phyloP scores from a whole-genome alignment of 139 green algal genomes.

The Edaphochlamys debaryana region DNA sequence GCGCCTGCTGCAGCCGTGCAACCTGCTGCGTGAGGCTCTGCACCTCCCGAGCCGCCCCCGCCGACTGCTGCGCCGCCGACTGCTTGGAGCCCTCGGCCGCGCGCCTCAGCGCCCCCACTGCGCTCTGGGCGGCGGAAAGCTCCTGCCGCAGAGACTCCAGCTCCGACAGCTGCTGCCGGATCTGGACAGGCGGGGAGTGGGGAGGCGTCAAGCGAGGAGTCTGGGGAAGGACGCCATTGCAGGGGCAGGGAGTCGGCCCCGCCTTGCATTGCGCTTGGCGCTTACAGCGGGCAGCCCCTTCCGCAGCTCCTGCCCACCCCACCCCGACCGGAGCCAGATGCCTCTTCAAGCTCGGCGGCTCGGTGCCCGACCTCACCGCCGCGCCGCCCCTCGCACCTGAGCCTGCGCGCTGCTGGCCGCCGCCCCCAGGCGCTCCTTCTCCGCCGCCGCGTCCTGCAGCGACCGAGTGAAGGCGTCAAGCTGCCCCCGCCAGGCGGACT shows the following conservation, averaged over 20 bases:
- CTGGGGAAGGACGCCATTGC: too few species aligned
- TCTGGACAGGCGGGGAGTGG: too few species aligned
- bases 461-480: conserved; percentile 6
- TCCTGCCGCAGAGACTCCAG: conserved; percentile 41
- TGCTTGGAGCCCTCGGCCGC: conserved; percentile 29
- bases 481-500: conserved; percentile 34
- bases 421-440: conserved; percentile 29
- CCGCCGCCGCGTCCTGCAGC: conserved; percentile 3
- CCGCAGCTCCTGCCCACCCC: too few species aligned
- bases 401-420: background rate
- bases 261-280: too few species aligned
- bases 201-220: too few species aligned
- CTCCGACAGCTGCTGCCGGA: conserved; percentile 55
- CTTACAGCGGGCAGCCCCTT: too few species aligned
- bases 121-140: conserved; percentile 25
- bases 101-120: conserved; percentile 36
- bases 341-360: too few species aligned
- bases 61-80: conserved; percentile 11
- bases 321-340: too few species aligned
- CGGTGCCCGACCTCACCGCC: too few species aligned
- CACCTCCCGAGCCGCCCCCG: conserved; percentile 21
- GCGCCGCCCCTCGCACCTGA: too few species aligned
- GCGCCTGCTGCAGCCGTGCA: conserved; percentile 50
- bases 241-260: too few species aligned
- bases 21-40: conserved; percentile 50